A percentile compares a stretch with the other conserved stretches of the same genome.
Evolutionary conservation across 352 stramenopile genomes (phyloP).

Genomic region (Phytopythium delawarense): DNA sequence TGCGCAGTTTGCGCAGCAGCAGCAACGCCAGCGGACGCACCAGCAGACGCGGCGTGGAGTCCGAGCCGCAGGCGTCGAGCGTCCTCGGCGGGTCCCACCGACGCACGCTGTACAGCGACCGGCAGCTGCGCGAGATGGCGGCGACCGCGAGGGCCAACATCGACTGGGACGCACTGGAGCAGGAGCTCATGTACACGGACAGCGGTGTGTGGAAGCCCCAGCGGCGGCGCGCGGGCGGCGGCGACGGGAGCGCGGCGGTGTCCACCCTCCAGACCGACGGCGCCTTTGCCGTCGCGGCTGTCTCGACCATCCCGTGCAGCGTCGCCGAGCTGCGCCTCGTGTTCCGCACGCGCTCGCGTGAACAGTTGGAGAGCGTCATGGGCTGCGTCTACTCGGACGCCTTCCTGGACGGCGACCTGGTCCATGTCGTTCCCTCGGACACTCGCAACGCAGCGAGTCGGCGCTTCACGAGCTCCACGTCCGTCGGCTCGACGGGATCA

Average conservation of each 20-base stretch:
- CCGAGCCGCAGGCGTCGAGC: not conserved
- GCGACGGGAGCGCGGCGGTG: slow-evolving; percentile 14
- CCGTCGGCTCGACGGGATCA: not conserved
- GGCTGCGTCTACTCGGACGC: slow-evolving; percentile 24
- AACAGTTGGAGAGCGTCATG: slow-evolving; percentile 33
- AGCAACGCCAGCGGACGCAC: not conserved
- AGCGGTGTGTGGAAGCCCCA: slow-evolving; percentile 29
- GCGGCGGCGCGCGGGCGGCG: slow-evolving; percentile 13
- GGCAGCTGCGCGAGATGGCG: slow-evolving; percentile 31
- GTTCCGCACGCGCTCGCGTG: slow-evolving; percentile 20
- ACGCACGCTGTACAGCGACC: slow-evolving; percentile 20
- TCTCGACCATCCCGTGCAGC: slow-evolving; percentile 27
- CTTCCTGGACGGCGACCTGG: slow-evolving; percentile 32
- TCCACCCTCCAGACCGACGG: slow-evolving; percentile 18
- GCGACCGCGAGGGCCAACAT: slow-evolving; percentile 19
- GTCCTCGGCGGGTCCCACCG: not conserved
- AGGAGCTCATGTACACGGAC: slow-evolving; percentile 23
- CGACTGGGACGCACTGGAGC: slow-evolving; percentile 33
- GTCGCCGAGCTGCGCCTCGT: slow-evolving; percentile 37
- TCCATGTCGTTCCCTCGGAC: slow-evolving; percentile 17
- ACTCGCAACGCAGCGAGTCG: not conserved
- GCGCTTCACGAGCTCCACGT: slow-evolving; percentile 3
- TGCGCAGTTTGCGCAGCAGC: not conserved
- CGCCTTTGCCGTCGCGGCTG: slow-evolving; percentile 25
- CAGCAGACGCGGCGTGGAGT: not conserved